These are phyloP conservation scores for Talaromyces thailandensis DNA, from an alignment of 495 filamentous ascomycete genomes.

Conservation along the genomic window DNA sequence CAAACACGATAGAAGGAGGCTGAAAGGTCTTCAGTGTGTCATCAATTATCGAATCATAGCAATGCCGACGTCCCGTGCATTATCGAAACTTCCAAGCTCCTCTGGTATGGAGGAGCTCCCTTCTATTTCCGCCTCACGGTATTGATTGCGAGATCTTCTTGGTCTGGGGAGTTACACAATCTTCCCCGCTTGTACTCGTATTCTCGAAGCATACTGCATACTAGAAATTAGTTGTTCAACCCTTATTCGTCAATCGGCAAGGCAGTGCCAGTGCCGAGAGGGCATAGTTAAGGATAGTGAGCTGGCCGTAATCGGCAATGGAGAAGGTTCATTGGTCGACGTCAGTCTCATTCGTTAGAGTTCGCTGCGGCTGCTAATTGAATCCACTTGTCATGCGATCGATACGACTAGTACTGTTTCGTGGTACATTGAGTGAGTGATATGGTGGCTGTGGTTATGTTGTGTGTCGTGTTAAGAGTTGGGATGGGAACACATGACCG, in stretches of 20 bases:
- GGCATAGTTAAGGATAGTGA: neutral
- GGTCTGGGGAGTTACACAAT: neutral
- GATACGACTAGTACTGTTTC: neutral
- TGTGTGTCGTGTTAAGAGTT: neutral
- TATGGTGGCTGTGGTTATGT: neutral
- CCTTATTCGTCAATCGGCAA: neutral
- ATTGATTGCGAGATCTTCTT: neutral
- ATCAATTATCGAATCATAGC: neutral
- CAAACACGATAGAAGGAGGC: neutral
- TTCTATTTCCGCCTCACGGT: neutral
- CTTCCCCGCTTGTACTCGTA: neutral
- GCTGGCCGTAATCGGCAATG: neutral
- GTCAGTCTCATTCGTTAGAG: neutral
- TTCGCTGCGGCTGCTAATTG: neutral
- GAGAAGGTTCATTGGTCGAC: neutral
- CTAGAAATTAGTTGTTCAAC: neutral
- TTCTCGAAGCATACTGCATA: neutral
- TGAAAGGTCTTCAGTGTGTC: neutral
- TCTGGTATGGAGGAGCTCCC: neutral
- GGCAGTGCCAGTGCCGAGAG: neutral
- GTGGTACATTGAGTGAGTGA: neutral
- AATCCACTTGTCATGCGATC: neutral
- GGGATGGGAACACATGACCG: neutral
- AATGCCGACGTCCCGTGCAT: neutral
- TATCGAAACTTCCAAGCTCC: neutral